These are phyloP conservation scores for Sambucus nigra DNA, from an alignment of 129 eudicot species.

Conservation along the genomic window DNA sequence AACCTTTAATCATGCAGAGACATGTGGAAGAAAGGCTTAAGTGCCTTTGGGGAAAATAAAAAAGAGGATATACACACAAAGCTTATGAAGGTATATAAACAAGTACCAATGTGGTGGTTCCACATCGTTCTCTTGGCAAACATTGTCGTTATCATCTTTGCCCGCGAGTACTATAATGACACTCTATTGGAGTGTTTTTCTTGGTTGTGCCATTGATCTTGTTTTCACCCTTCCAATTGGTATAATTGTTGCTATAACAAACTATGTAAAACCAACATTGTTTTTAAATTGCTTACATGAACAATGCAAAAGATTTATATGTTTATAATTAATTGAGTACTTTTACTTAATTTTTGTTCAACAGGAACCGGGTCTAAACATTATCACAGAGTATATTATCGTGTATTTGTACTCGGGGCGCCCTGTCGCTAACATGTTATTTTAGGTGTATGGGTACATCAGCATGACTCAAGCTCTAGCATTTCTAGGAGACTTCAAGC, in stretches of 20 bases:
- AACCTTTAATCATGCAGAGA: slow-evolving; percentile 7
- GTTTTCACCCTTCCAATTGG: slow-evolving; percentile 62
- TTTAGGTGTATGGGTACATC: slow-evolving; percentile 72
- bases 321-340: no score
- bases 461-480: slow-evolving; percentile 74
- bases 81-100: slow-evolving; percentile 51
- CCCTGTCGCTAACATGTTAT: slow-evolving; percentile 64
- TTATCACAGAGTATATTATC: slow-evolving; percentile 57
- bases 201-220: slow-evolving; percentile 48
- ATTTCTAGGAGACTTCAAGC: slow-evolving; percentile 56
- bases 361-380: slow-evolving; percentile 58
- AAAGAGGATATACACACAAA: slow-evolving; percentile 49
- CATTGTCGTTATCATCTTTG: slow-evolving; percentile 35
- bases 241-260: slow-evolving; percentile 65
- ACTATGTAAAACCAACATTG: slow-evolving; percentile 26
- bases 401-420: slow-evolving; percentile 61
- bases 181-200: slow-evolving; percentile 70
- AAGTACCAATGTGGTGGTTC: slow-evolving; percentile 74
- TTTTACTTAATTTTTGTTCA: background rate
- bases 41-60: slow-evolving; percentile 15
- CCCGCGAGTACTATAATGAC: slow-evolving; percentile 39
- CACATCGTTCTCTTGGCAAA: slow-evolving; percentile 22
- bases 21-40: slow-evolving; percentile 28
- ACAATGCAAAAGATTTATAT: background rate
- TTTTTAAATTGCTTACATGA: no score